These are phyloP conservation scores for Poa annua DNA, from an alignment of 176 grass and related monocot species.

Conservation along the genomic window DNA sequence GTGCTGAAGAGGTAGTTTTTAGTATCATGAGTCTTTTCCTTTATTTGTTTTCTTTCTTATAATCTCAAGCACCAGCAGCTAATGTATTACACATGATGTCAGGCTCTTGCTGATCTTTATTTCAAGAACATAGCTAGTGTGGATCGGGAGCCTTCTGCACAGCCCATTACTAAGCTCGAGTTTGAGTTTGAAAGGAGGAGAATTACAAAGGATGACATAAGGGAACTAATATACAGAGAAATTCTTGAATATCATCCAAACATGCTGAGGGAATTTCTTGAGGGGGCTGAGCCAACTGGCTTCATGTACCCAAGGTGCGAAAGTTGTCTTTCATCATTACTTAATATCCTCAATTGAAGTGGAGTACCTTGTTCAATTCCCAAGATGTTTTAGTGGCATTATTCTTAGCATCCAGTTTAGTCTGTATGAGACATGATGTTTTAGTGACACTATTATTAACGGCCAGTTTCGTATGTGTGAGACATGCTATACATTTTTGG, in stretches of 20 bases:
- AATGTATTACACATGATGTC: constrained; percentile 40
- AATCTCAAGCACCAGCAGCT: constrained; percentile 32
- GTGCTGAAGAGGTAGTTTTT: constrained; percentile 80
- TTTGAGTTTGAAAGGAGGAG: constrained; percentile 94
- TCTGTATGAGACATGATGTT: background rate
- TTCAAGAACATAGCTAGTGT: constrained; percentile 92
- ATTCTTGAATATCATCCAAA: constrained; percentile 96
- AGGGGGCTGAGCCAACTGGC: constrained; percentile 71
- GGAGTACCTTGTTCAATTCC: background rate
- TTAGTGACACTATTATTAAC: too few relatives aligned
- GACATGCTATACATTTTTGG: background rate
- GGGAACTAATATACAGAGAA: constrained; percentile 96
- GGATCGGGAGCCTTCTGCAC: constrained; percentile 87
- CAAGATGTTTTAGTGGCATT: constrained; percentile 6
- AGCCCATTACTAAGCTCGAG: constrained; percentile 84
- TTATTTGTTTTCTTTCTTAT: background rate
- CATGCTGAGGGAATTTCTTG: constrained; percentile 86
- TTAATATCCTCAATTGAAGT: constrained; percentile 10
- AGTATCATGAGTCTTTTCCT: constrained; percentile 14
- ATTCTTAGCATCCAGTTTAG: background rate
- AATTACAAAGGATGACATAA: constrained; percentile 94
- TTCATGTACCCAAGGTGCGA: constrained; percentile 97
- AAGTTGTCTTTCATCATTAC: background rate
- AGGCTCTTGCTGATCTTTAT: constrained; percentile 97
- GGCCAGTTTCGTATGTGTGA: too few relatives aligned